A percentile compares a stretch with the other conserved stretches of the same genome.
phyloP scores from a whole-genome alignment of 192 early-diverging fungal species.

The Chytriomyces hyalinus region DNA sequence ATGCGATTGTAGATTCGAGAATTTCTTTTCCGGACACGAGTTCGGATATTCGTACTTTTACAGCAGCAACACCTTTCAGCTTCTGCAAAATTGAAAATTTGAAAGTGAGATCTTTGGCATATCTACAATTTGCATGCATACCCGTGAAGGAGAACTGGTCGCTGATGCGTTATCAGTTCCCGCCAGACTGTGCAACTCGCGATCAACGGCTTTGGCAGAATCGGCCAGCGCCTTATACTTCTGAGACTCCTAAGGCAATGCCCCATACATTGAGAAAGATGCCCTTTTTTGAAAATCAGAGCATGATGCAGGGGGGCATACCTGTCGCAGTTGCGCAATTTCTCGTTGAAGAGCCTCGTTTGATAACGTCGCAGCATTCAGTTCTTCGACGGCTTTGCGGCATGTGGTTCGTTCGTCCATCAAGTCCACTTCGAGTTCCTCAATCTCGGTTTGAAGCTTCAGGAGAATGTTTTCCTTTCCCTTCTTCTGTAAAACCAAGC shows the following conservation, averaged over 20 bases:
- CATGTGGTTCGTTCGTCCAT: constrained; percentile 6
- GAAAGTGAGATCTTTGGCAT: background rate
- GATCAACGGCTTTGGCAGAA: background rate
- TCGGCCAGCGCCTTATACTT: constrained; percentile 2
- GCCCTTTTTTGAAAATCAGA: background rate
- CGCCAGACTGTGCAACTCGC: background rate
- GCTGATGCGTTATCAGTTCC: background rate
- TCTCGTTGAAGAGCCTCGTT: constrained; percentile 9
- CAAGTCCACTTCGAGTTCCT: constrained; percentile 18
- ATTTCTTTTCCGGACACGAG: background rate
- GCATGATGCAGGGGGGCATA: background rate
- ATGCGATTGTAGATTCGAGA: background rate
- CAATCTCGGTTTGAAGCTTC: constrained; percentile 15
- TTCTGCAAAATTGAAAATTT: constrained; percentile 3
- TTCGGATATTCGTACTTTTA: constrained; percentile 14
- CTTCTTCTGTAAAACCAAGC: constrained; percentile 1
- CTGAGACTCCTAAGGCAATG: constrained; percentile 1
- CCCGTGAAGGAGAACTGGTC: background rate
- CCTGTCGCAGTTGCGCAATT: background rate
- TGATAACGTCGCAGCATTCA: background rate
- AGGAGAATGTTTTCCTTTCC: constrained; percentile 8
- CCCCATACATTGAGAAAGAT: background rate
- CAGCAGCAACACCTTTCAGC: constrained; percentile 16
- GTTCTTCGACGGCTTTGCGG: background rate
- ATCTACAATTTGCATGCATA: background rate